Percentiles rank a stretch among this genome's conserved stretches.
phyloP scores from a whole-genome alignment of 257 asterid genomes.

The Avicennia marina region DNA sequence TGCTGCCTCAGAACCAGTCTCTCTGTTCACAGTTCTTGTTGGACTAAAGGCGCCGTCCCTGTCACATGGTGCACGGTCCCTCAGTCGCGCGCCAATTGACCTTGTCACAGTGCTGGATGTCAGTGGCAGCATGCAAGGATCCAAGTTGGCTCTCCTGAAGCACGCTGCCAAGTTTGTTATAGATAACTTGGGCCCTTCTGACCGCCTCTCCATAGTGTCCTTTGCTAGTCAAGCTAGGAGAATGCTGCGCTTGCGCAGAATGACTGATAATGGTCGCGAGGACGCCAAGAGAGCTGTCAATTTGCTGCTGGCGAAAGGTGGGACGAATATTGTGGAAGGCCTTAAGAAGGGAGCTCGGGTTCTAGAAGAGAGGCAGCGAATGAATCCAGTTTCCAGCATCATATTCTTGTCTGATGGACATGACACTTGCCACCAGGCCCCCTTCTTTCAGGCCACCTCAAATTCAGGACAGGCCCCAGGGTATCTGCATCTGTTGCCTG shows the following conservation, averaged over 20 bases:
- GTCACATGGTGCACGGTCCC: background rate
- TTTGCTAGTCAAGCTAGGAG: constrained; percentile 14
- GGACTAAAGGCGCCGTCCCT: constrained; percentile 28
- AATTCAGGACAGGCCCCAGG: background rate
- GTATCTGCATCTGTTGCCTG: constrained; percentile 25
- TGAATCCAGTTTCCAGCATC: constrained; percentile 29
- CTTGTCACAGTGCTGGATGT: constrained; percentile 36
- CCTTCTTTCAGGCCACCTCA: background rate
- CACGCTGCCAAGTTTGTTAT: constrained; percentile 24
- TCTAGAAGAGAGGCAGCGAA: constrained; percentile 19
- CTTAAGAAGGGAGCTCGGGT: constrained; percentile 23
- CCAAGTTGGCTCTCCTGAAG: constrained; percentile 26
- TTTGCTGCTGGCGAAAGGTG: constrained; percentile 1
- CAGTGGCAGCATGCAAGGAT: constrained; percentile 28
- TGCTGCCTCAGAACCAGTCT: constrained; percentile 16
- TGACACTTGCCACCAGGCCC: constrained; percentile 14
- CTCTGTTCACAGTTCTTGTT: constrained; percentile 23
- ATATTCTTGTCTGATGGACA: constrained; percentile 32
- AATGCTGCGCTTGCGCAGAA: constrained; percentile 11
- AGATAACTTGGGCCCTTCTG: constrained; percentile 26
- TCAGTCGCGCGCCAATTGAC: constrained; percentile 34
- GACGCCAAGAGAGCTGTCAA: constrained; percentile 12
- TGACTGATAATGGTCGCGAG: constrained; percentile 15
- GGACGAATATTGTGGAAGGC: constrained; percentile 25
- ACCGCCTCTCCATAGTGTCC: constrained; percentile 18